These are phyloP conservation scores for Fusarium cyanostomum DNA, from an alignment of 2,329 filamentous ascomycete genomes.

Conservation along the genomic window DNA sequence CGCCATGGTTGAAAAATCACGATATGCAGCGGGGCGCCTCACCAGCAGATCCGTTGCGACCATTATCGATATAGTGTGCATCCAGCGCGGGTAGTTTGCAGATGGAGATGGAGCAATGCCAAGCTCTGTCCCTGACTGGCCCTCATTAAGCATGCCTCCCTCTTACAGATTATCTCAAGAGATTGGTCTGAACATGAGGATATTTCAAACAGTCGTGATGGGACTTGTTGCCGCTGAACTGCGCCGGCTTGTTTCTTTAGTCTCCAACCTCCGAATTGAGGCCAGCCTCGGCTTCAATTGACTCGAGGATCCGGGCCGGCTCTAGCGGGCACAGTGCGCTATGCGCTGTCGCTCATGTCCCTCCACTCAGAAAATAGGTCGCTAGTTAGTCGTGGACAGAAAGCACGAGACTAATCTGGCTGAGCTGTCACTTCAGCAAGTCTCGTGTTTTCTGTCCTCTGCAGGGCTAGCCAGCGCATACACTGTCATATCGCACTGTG, in stretches of 20 bases:
- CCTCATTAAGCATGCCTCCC: constrained; percentile 2
- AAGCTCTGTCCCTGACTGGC: constrained; percentile 26
- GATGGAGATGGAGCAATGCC: constrained; percentile 26
- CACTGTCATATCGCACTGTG: constrained; percentile 34
- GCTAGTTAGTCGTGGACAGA: too few species aligned
- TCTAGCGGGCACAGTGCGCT: constrained; percentile 31
- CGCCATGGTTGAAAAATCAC: constrained; percentile 32
- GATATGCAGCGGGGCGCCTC: constrained; percentile 39
- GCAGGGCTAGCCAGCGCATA: not conserved
- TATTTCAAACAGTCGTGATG: constrained; percentile 20
- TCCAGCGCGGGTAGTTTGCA: constrained; percentile 40
- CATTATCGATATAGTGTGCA: constrained; percentile 37
- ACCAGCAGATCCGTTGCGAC: constrained; percentile 41
- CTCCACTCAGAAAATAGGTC: too few species aligned
- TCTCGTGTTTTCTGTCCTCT: too few species aligned
- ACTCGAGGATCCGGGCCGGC: constrained; percentile 20
- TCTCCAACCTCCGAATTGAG: constrained; percentile 28
- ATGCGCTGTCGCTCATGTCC: not conserved
- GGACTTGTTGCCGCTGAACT: constrained; percentile 22
- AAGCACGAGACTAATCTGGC: too few species aligned
- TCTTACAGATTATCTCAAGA: not conserved
- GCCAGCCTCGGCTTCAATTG: constrained; percentile 27
- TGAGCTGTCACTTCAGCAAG: too few species aligned
- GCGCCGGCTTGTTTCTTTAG: constrained; percentile 37
- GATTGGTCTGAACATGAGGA: constrained; percentile 3